A percentile compares a stretch with the other conserved stretches of the same genome.
phyloP scores from a whole-genome alignment of 2,329 filamentous ascomycete genomes.

The Nannizzia gypsea region DNA sequence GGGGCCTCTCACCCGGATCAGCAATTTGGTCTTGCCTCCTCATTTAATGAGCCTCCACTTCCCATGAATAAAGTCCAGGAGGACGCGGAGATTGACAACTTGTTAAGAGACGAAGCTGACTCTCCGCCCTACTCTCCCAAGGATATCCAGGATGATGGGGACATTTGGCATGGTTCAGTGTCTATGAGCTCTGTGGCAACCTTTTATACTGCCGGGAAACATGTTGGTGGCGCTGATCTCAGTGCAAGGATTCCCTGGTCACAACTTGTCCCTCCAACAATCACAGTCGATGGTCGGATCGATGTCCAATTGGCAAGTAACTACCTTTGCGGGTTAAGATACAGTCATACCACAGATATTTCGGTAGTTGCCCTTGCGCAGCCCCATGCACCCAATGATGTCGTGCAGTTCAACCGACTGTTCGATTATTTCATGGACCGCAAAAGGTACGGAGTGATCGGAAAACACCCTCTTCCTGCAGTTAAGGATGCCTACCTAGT shows the following conservation, averaged over 20 bases:
- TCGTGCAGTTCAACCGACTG: conserved; percentile 58
- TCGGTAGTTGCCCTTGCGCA: conserved; percentile 62
- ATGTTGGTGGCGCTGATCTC: conserved; percentile 74
- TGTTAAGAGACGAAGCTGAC: conserved; percentile 67
- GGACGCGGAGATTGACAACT: conserved; percentile 79
- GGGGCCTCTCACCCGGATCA: conserved; percentile 35
- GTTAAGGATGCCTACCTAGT: conserved; percentile 88
- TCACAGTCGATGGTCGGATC: conserved; percentile 58
- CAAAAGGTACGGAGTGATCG: conserved; percentile 75
- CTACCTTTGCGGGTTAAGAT: conserved; percentile 78
- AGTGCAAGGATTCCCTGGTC: conserved; percentile 57
- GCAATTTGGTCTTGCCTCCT: conserved; percentile 28
- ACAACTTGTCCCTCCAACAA: conserved; percentile 56
- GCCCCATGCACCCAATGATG: conserved; percentile 47
- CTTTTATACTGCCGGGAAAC: conserved; percentile 65
- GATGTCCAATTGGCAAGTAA: conserved; percentile 72
- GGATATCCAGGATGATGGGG: conserved; percentile 57
- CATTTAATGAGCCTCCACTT: conserved; percentile 14
- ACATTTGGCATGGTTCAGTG: conserved; percentile 66
- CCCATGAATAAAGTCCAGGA: conserved; percentile 43
- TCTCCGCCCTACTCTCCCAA: conserved; percentile 75
- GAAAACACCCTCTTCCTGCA: conserved; percentile 59
- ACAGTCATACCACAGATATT: conserved; percentile 71
- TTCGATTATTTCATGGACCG: conserved; percentile 78
- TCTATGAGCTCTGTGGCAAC: conserved; percentile 67